Percentiles rank a stretch among this genome's conserved stretches.
phyloP scores from a whole-genome alignment of 148 eudicot species.

The Linanthus parryae region DNA sequence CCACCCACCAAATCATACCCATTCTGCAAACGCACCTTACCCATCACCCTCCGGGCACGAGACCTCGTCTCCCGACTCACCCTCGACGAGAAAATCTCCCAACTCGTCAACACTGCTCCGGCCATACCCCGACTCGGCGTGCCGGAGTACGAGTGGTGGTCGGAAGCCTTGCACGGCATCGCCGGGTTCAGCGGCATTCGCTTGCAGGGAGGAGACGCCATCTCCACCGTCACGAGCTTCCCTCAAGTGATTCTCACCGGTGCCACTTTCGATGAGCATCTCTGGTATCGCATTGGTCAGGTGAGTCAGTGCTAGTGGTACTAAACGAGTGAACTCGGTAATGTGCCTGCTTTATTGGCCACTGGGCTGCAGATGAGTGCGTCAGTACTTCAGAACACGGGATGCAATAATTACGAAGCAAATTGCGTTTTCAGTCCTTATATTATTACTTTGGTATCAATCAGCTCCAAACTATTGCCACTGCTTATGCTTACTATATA shows the following conservation, averaged over 20 bases:
- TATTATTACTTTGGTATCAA: too few relatives aligned
- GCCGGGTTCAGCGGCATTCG: constrained; percentile 40
- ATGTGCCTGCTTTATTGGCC: too few relatives aligned
- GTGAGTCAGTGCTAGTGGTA: constrained; percentile 17
- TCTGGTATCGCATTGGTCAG: constrained; percentile 87
- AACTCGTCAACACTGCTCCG: constrained; percentile 48
- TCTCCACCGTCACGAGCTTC: constrained; percentile 59
- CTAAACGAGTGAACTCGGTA: too few relatives aligned
- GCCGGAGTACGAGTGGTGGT: constrained; percentile 82
- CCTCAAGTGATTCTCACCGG: constrained; percentile 84
- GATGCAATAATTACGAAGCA: too few relatives aligned
- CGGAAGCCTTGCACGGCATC: constrained; percentile 76
- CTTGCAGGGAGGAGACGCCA: constrained; percentile 20
- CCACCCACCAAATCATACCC: constrained; percentile 30
- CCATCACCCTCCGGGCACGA: constrained; percentile 25
- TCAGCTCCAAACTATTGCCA: too few relatives aligned
- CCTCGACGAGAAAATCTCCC: constrained; percentile 57
- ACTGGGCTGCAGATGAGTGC: too few relatives aligned
- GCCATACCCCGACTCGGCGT: constrained; percentile 60
- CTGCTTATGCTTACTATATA: too few relatives aligned
- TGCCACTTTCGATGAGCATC: constrained; percentile 59
- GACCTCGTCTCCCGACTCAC: constrained; percentile 52
- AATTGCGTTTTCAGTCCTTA: too few relatives aligned
- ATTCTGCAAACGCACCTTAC: constrained; percentile 35
- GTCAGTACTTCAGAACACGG: too few relatives aligned